Conservation (phyloP, 345 rosid species). For the Jatropha curcas region DNA sequence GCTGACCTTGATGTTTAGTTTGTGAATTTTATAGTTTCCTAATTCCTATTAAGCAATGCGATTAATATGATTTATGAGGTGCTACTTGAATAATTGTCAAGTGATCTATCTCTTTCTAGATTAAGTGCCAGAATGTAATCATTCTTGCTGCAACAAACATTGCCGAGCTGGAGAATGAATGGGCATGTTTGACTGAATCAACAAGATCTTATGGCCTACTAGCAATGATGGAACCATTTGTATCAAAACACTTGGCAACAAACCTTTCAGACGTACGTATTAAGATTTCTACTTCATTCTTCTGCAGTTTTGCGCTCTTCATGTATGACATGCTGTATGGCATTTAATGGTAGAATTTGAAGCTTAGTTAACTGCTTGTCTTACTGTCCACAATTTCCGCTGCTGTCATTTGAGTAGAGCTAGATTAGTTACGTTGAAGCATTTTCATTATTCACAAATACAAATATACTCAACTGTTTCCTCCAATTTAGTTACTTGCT, state of each 20-base stretch:
- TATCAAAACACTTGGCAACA: slow-evolving; percentile 50
- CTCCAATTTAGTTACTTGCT: background rate
- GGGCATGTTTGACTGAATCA: slow-evolving; percentile 77
- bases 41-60: background rate
- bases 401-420: background rate
- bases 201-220: slow-evolving; percentile 49
- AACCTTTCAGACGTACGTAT: slow-evolving; percentile 65
- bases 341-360: background rate
- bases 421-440: background rate
- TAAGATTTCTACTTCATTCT: background rate
- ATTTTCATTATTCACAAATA: background rate
- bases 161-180: slow-evolving; percentile 72
- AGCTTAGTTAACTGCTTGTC: slow-evolving; percentile 5
- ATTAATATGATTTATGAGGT: background rate
- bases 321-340: background rate
- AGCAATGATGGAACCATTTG: slow-evolving; percentile 50
- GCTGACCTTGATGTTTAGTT: slow-evolving; percentile 1
- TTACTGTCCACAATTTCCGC: background rate
- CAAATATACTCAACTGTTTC: background rate
- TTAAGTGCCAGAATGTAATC: slow-evolving; percentile 79
- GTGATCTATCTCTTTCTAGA: slow-evolving; percentile 44
- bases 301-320: background rate
- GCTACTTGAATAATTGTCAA: background rate
- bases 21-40: background rate
- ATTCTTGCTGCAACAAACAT: slow-evolving; percentile 73